These are phyloP conservation scores for Zopfia rhizophila DNA, from an alignment of 2,329 filamentous ascomycete species.

Conservation along the genomic window DNA sequence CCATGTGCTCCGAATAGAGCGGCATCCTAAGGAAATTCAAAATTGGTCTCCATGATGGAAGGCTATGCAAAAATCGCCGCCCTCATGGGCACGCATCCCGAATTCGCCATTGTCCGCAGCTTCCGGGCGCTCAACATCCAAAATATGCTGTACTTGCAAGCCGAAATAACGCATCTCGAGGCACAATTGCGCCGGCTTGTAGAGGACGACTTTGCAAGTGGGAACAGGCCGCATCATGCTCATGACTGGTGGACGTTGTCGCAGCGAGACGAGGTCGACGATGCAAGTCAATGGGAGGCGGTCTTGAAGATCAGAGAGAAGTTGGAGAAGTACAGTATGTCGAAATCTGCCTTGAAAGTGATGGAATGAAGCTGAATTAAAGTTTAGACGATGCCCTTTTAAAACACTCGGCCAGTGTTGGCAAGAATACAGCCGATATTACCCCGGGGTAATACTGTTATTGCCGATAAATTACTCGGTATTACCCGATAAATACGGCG, in stretches of 20 bases:
- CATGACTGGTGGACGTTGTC: not conserved
- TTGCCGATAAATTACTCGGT: too few relatives aligned
- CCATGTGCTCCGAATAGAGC: too few relatives aligned
- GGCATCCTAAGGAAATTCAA: too few relatives aligned
- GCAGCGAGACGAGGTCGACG: not conserved
- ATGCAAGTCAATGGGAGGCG: not conserved
- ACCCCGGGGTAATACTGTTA: too few relatives aligned
- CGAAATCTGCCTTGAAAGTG: too few relatives aligned
- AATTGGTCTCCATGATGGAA: conserved; percentile 9
- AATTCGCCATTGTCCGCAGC: conserved; percentile 12
- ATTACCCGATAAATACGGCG: too few relatives aligned
- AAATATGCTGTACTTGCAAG: conserved; percentile 17
- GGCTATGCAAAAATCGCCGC: conserved; percentile 13
- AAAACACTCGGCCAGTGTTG: too few relatives aligned
- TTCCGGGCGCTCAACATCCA: conserved; percentile 17
- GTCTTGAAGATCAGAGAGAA: not conserved
- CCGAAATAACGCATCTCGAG: conserved; percentile 15
- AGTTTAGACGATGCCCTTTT: too few relatives aligned
- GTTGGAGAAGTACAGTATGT: conserved; percentile 2
- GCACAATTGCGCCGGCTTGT: conserved; percentile 6
- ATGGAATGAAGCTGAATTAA: too few relatives aligned
- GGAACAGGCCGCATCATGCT: conserved; percentile 2
- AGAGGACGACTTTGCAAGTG: not conserved
- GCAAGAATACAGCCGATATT: too few relatives aligned
- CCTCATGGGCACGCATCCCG: conserved; percentile 14